Base-by-base conservation (phyloP, 352 stramenopile species). In the Phytopythium oedochilum region DNA sequence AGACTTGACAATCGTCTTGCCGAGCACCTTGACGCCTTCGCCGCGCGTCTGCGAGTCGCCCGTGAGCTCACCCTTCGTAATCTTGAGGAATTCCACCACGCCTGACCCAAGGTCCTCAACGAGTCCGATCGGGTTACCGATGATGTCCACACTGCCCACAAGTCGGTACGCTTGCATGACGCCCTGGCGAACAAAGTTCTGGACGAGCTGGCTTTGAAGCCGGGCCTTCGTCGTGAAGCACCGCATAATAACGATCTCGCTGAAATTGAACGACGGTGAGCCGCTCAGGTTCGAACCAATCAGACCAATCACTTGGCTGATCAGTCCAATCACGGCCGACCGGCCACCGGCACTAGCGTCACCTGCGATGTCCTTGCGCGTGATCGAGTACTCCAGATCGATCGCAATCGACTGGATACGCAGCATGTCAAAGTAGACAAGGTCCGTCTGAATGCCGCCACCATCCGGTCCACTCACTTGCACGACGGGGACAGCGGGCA, bases 81-180 rank as follows among this genome's bases (percentile, higher is more conserved):
- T 91, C 63, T 93, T 95, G 26, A 95, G 47, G 55, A 95, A 95
- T 42, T 92, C 82, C 5, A 93, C 74, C 12, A 95, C 79, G 40
- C 85, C 85, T n/a, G 81, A 92, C 5, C 85, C 85, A 29, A 95
- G 69, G 53, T 95, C 85, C 59, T 92, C 85, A 1, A 95, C 85
- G 25, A 95, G 61, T n/a, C 85, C 85, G 18, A 95, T 90, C 5
- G 85, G 85, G 53, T 95, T 89, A 22, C 85, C 85, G 28, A 95
- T 90, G 32, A 95, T 92, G 59, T 95, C 85, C 22, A 78, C 84
- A 61, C 83, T 93, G 22, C 81, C 85, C 49, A 95, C 69, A 32
- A 95, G 58, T 25, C 84, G 84, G 46, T 95, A 95, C 23, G 83
- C 85, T 40, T 95, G 85, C 64, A 92, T 64, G 20, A 95, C 81